Evolutionary conservation across 192 early-diverging fungal species (phyloP).

Genomic region (Podila clonocystis): DNA sequence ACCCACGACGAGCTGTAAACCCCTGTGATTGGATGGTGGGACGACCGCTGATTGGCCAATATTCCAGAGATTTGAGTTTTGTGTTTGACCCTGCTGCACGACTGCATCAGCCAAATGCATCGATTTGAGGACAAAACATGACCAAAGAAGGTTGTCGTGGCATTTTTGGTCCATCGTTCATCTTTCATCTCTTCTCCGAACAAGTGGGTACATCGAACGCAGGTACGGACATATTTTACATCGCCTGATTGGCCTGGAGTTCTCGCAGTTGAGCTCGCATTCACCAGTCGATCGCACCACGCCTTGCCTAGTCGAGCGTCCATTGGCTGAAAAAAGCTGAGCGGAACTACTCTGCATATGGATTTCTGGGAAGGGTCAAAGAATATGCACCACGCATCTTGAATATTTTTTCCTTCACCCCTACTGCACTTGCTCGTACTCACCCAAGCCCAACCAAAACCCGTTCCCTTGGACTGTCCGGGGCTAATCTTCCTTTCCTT

Average conservation of each 20-base stretch:
- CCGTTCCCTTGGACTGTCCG: too few species aligned
- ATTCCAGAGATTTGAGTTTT: not conserved
- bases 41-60: not conserved
- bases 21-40: slow-evolving; percentile 2
- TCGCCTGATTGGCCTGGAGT: not conserved
- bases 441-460: not conserved
- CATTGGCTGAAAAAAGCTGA: not conserved
- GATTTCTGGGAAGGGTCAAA: not conserved
- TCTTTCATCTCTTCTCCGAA: not conserved
- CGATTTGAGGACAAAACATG: too few species aligned
- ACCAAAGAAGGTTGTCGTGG: too few species aligned
- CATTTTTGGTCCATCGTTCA: not conserved
- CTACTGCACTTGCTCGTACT: not conserved
- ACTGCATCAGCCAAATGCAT: too few species aligned
- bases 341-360: not conserved
- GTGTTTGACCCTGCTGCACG: not conserved
- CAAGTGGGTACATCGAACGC: not conserved
- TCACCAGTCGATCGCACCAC: not conserved
- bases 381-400: not conserved
- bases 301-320: not conserved
- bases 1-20: not conserved
- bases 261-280: not conserved
- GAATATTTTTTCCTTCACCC: not conserved
- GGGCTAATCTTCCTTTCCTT: too few species aligned
- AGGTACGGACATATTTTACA: not conserved